Evolutionary conservation across 208 protist species (phyloP), one percentile per base, ranked within the genome.

Genomic region (Wallacemonas sp.): DNA sequence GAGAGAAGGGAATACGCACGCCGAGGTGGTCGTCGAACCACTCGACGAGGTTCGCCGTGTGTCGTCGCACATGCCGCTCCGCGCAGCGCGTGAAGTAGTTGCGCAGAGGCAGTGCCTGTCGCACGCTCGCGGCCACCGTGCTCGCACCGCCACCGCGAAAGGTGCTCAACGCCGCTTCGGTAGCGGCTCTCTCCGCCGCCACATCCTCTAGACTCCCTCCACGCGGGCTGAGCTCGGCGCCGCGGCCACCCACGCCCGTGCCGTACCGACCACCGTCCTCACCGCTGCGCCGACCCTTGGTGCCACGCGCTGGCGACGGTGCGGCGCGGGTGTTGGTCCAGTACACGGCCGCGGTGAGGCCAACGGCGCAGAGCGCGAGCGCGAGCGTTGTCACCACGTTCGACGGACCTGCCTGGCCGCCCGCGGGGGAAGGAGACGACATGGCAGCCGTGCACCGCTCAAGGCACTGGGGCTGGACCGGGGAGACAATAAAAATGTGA

Each of bases 1-100:
- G 85, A 1, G 85, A 92, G 58, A 91, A 94, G 24, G 76, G 70
- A 12, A 94, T 74, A 39, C 67, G 68, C 26, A 94, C 53, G 1
- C 89, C 89, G 10, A 94, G 68, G 26, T 78, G 63, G 19, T 83
- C 81, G 60, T 94, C 89, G n/a, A 66, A 70, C 89, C 89, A 94
- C 68, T 94, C 85, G 32, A 90, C 66, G 54, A 82, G 27, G 41
- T 71, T 87, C 17, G 80, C 77, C 46, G 66, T 85, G 63, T 89
- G 74, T 33, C 76, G 80, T 38, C 76, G 73, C 24, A 92, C 83
- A 59, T 94, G 88, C 33, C 67, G 62, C 62, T 86, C 72, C n/a
- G 88, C 88, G 22, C 78, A 70, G 10, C 74, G 53, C 3, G 73
- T 70, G 53, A 83, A 91, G 72, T 91, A 94, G 42, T 76, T 82